These are phyloP conservation scores for Cucurbita maxima DNA, from an alignment of 306 rosid species.

Conservation along the genomic window DNA sequence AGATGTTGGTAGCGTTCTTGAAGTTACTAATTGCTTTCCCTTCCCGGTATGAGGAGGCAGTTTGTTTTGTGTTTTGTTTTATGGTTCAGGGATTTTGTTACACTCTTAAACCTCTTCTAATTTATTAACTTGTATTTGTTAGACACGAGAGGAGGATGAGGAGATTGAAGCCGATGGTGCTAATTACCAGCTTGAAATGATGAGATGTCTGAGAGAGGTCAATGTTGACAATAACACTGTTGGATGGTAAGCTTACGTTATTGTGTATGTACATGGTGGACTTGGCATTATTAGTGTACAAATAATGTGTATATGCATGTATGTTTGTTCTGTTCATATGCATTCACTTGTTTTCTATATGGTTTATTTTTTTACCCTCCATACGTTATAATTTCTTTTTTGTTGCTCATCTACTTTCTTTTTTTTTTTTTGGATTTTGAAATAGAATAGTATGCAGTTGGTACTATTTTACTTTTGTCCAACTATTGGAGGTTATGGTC, in stretches of 20 bases:
- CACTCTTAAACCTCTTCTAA: not conserved
- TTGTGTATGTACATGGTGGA: not conserved
- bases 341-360: not conserved
- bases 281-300: not conserved
- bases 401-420: not conserved
- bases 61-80: not conserved
- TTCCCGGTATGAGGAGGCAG: conserved; percentile 49
- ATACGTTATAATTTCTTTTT: not conserved
- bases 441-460: not conserved
- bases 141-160: conserved; percentile 92
- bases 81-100: not conserved
- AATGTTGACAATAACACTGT: conserved; percentile 95
- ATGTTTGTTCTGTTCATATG: not conserved
- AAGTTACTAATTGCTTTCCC: conserved; percentile 95
- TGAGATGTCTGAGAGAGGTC: conserved; percentile 98
- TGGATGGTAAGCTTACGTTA: conserved; percentile 56
- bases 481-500: not conserved
- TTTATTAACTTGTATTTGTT: not conserved
- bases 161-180: conserved; percentile 98
- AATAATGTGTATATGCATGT: not conserved
- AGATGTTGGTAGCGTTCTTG: conserved; percentile 96
- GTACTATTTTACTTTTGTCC: not conserved
- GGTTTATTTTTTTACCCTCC: not conserved
- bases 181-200: conserved; percentile 97
- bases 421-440: not conserved